Base-by-base conservation (phyloP, 306 rosid genomes). In the Rosa multiflora region DNA sequence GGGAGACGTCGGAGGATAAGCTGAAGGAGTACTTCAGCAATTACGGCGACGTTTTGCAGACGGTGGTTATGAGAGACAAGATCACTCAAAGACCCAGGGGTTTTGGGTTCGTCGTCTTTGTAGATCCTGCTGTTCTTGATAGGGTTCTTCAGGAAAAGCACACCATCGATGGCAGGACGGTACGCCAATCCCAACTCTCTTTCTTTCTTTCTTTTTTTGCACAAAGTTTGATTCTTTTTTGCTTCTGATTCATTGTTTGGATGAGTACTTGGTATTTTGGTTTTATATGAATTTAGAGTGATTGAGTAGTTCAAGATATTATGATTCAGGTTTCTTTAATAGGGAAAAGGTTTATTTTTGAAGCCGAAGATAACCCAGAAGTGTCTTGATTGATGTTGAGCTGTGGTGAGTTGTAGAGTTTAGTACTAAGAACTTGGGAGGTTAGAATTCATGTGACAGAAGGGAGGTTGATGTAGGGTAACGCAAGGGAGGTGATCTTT, bases 1-100 rank as follows among this genome's bases (percentile, higher is more conserved):
- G 99, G 99, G 99, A 94, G 46, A 92, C 99, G 8, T 78, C 85
- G 9, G 97, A 94, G 84, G 99, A 94, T 15, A 94, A 89, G 92
- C 95, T 94, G 14, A 89, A 86, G 85, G 95, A 92, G 67, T 91
- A 94, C 79, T 94, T 94, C 39, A 55, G 85, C 67, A 88, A 82
- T 88, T 94, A 94, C 47, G 99, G 97, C 42, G 95, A 94, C 6
- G 95, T 94, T 40, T 21, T 88, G 84, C 94, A 84, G 86, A 83
- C 97, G 8, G 94, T 93, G 1, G 97, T 94, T 7, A 94, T 94
- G 99, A 86, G 89, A 47, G 99, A 94, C 62, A 94, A 94, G 86
- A 76, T 84, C 76, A 89, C 97, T 13, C 92, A 92, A 21, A 88
- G 88, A 61, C 99, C 99, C 14, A 84, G 99, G 71, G 99, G 99